phyloP scores from a whole-genome alignment of 306 rosid species.

The Erythrophleum fordii region DNA sequence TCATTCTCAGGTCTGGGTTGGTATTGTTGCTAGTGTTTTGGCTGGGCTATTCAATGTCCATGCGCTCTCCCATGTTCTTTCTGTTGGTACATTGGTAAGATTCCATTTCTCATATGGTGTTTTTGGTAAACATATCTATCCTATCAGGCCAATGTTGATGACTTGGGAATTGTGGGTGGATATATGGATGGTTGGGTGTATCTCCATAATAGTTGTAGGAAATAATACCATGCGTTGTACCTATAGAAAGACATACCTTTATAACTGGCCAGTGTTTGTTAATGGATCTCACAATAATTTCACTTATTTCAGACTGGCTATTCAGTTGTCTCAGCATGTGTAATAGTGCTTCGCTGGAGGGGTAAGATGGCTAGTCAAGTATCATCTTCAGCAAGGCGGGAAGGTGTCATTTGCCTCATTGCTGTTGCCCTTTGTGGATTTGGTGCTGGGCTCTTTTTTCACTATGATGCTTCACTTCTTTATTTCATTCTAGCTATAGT shows the following conservation, averaged over 20 bases:
- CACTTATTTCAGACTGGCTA: slow-evolving; percentile 84
- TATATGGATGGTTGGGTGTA: slow-evolving; percentile 14
- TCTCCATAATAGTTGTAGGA: background rate
- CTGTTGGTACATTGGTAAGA: slow-evolving; percentile 95
- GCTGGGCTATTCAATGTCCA: slow-evolving; percentile 83
- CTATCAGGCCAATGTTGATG: background rate
- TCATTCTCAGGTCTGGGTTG: slow-evolving; percentile 93
- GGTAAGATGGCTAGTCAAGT: slow-evolving; percentile 59
- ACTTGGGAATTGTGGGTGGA: background rate
- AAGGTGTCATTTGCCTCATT: slow-evolving; percentile 77
- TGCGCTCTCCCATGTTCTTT: slow-evolving; percentile 82
- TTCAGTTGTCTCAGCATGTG: slow-evolving; percentile 91
- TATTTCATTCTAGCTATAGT: slow-evolving; percentile 52
- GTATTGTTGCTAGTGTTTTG: slow-evolving; percentile 72
- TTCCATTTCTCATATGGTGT: slow-evolving; percentile 25
- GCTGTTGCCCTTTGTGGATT: slow-evolving; percentile 74
- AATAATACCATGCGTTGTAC: slow-evolving; percentile 5
- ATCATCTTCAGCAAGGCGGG: slow-evolving; percentile 62
- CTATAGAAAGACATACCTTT: slow-evolving; percentile 17
- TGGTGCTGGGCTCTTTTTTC: slow-evolving; percentile 71
- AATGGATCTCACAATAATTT: slow-evolving; percentile 32
- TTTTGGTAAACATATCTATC: slow-evolving; percentile 16
- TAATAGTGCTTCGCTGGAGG: slow-evolving; percentile 85
- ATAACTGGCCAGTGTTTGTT: slow-evolving; percentile 13
- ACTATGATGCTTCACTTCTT: slow-evolving; percentile 50